Percentiles rank a stretch among this genome's conserved stretches.
These are phyloP conservation scores for Panicum virgatum DNA, from an alignment of 202 grass and related monocot genomes.

Conservation along the genomic window DNA sequence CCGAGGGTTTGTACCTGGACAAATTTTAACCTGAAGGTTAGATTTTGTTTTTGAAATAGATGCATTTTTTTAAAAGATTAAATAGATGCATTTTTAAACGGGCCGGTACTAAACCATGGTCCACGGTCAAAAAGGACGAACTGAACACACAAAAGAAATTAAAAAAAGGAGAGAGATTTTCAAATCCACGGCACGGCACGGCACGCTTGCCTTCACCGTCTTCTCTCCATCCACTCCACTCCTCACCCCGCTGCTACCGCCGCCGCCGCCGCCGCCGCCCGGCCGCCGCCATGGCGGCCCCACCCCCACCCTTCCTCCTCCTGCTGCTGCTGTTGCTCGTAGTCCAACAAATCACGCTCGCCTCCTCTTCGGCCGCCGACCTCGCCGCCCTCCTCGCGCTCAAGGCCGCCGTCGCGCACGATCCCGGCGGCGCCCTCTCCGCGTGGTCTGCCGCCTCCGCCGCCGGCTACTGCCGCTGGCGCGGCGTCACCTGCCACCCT, in stretches of 20 bases:
- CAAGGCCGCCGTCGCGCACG: slow-evolving; percentile 47
- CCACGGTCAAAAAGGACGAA: not conserved
- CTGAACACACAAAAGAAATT: no score
- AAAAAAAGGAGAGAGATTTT: not conserved
- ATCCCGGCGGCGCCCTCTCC: slow-evolving; percentile 46
- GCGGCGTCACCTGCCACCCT: slow-evolving; percentile 54
- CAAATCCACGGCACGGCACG: slow-evolving; percentile 11
- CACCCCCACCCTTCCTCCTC: not conserved
- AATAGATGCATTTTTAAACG: no score
- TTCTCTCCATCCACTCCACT: not conserved
- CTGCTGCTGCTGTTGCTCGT: slow-evolving; percentile 27
- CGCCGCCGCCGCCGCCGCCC: not conserved
- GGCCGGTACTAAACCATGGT: not conserved
- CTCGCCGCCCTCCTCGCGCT: slow-evolving; percentile 48
- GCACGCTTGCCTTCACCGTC: not conserved
- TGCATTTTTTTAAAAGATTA: no score
- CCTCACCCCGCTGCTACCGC: not conserved
- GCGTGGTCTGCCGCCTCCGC: slow-evolving; percentile 36
- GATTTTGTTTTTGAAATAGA: no score
- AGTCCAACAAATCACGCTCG: not conserved
- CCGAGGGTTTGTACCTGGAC: no score
- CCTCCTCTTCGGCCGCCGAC: slow-evolving; percentile 23
- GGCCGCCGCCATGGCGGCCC: slow-evolving; percentile 16
- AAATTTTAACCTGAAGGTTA: no score
- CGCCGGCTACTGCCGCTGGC: slow-evolving; percentile 51